Evolutionary conservation across 2,329 filamentous ascomycete species (phyloP), one percentile per base, ranked within the genome.

Genomic region (Parafenestella ontariensis): DNA sequence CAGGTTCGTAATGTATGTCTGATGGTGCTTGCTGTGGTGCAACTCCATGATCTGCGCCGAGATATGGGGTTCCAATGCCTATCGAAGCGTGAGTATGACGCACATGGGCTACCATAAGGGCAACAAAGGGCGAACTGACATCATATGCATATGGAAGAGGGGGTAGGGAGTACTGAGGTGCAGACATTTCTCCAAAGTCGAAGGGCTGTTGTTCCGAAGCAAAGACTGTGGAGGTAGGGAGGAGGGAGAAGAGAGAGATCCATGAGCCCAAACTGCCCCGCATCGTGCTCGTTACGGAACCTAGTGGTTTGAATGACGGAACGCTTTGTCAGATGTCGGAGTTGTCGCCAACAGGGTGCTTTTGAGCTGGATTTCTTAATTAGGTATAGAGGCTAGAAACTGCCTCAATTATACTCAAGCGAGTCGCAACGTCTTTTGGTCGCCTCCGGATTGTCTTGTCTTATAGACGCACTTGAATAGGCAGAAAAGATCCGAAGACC

Each of bases 11-110:
- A 93, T 85, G 75, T 93, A 93, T 29, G 90, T 83, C 70, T 91
- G 87, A 76, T 93, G 90, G 75, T 93, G 90, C 78, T 91, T 91
- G 75, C 80, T 79, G 78, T 93, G 89, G 75, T 93, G 90, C 46
- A 93, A 84, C 76, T 89, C 86, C 90, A 93, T 93, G 75, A 92
- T 93, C 74, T 91, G 85, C 64, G 80, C 81, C 29, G 88, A 90
- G 79, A 93, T 92, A 77, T 87, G 84, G 9, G 88, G 88, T 74
- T 90, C 88, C 45, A 91, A 80, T 29, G 88, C 88, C 86, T 89
- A 59, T 7, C 26, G 18, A 17, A 40, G n/a, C 7, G 26, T 70
- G 31, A 69, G 59, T 36, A 50, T 39, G 18, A 34, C 1, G 15
- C 24, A 5, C 18, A 5, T 39, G 6, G 37, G 2, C 15, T 26